Evolutionary conservation across 768 basidiomycete genomes (phyloP), one percentile per base, ranked within the genome.

Genomic region (Cystobasidium tubakii): DNA sequence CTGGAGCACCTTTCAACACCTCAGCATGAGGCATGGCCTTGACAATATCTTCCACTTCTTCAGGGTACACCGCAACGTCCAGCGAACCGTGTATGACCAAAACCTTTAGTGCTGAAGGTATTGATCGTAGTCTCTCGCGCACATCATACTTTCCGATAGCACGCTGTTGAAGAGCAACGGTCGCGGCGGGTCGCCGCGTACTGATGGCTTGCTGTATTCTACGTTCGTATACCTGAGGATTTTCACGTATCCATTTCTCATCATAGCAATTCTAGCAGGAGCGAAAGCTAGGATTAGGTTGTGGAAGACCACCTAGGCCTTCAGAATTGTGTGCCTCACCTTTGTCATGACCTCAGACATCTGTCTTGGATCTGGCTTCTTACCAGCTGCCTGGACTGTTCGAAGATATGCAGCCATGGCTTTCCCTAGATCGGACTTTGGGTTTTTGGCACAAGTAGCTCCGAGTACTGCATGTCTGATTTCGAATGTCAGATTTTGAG

Each of bases 71-170:
- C 29, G 66, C 42, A 4, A 67, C 43, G 29, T 67, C 66, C 27
- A 43, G 12, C 10, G 29, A 3, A 10, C 66, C 66, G 50, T 67
- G 66, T 15, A 67, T 67, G 6, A 67, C 29, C 29, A 67, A 31
- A 13, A 67, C 66, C 19, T 43, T 12, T 2, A 67, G 66, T 9
- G 43, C 53, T 3, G 23, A 17, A 29, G 66, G 66, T 27, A 67
- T 25, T 1, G 25, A 9, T 10, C 43, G 43, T n/a, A 67, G 44
- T 17, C 10, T 25, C 25, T 67, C n/a, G 9, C 66, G 42, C 33
- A 67, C 66, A 31, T 67, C 66, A 27, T 67, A 67, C 23, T 36
- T 31, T 17, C 66, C 66, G 13, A 67, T 67, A 23, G 66, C 66
- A n/a, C 66, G 66, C 44, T 67, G 66, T 25, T 67, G 66, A 2